Conservation (phyloP, 345 rosid genomes). For the Populus davidiana region DNA sequence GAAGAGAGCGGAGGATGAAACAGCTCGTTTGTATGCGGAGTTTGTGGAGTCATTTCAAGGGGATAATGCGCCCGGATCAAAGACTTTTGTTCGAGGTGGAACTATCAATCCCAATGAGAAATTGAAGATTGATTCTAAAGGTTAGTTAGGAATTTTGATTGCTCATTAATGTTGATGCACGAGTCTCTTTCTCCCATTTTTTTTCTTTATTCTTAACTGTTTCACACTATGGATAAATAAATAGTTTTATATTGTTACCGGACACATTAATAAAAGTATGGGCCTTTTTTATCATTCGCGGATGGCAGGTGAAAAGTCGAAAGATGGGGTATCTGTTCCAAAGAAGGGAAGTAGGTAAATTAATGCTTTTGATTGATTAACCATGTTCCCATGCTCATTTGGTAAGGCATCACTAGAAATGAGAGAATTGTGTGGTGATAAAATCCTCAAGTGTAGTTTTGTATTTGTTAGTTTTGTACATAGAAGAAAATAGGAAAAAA, state of each 20-base stretch:
- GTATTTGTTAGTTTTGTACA: slow-evolving; percentile 25
- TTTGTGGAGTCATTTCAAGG: slow-evolving; percentile 96
- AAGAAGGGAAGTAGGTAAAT: slow-evolving; percentile 99
- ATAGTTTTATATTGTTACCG: slow-evolving; percentile 46
- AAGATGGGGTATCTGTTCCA: slow-evolving; percentile 97
- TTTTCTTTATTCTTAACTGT: slow-evolving; percentile 14
- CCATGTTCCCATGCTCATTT: slow-evolving; percentile 38
- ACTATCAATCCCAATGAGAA: slow-evolving; percentile 73
- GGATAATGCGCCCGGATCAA: slow-evolving; percentile 62
- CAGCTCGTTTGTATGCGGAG: slow-evolving; percentile 88
- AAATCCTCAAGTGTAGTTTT: slow-evolving; percentile 19
- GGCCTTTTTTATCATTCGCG: slow-evolving; percentile 94
- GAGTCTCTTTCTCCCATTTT: slow-evolving; percentile 3
- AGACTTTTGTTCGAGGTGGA: slow-evolving; percentile 94
- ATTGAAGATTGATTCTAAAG: slow-evolving; percentile 68
- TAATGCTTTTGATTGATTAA: slow-evolving; percentile 62
- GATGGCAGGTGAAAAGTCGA: slow-evolving; percentile 99
- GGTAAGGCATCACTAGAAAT: slow-evolving; percentile 36
- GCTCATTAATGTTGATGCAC: neutral
- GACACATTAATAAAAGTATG: slow-evolving; percentile 84
- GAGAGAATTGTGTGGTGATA: slow-evolving; percentile 25
- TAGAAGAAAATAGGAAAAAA: slow-evolving; percentile 9
- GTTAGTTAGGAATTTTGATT: slow-evolving; percentile 42
- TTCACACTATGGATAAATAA: slow-evolving; percentile 54
- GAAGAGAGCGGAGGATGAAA: slow-evolving; percentile 93